Base-by-base conservation (phyloP, 768 basidiomycete species). In the Russula foetens region DNA sequence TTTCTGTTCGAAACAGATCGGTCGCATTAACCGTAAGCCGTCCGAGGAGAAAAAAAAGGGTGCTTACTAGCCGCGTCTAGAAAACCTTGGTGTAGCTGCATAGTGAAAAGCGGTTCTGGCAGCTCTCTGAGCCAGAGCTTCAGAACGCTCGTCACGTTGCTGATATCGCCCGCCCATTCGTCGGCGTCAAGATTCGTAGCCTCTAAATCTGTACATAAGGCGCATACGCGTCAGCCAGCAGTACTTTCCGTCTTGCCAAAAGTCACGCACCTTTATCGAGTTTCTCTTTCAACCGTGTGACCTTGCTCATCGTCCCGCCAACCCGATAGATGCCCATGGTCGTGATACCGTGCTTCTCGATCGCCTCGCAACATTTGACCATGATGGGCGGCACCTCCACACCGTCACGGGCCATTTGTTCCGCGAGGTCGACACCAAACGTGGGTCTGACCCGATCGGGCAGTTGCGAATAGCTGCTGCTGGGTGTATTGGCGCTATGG, bases 81-180 rank as follows among this genome's bases (percentile, higher is more conserved):
- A 75, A 98, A 99, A 11, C 89, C 89, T 71, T 90, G 84, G 73
- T 98, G 94, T 39, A 98, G 79, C 54, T 75, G 76, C 63, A 79
- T 77, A 6, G 96, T 98, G 67, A 99, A 74, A 51, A 99, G 74
- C 28, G 97, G 96, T 69, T 98, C 93, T 9, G 97, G 95, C 43
- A 98, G 78, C 69, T 99, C 97, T 64, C 97, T 81, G 68, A 99
- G 79, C 95, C 97, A 99, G 68, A 94, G 79, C 74, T 99, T 99
- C 63, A 98, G 77, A 24, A 87, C 91, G 58, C 92, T 90, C n/a
- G 97, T 82, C 53, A 98, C 88, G 62, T 91, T 93, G 75, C 96
- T 98, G 74, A 98, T 94, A 71, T 99, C 97, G 19, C 84, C 80
- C 35, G 89, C 83, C 90, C 94, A 94, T 71, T 98, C 96, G 4